Evolutionary conservation across 2,329 filamentous ascomycete species (phyloP), one percentile per base, ranked within the genome.

Genomic region (Fusarium lyarnte): DNA sequence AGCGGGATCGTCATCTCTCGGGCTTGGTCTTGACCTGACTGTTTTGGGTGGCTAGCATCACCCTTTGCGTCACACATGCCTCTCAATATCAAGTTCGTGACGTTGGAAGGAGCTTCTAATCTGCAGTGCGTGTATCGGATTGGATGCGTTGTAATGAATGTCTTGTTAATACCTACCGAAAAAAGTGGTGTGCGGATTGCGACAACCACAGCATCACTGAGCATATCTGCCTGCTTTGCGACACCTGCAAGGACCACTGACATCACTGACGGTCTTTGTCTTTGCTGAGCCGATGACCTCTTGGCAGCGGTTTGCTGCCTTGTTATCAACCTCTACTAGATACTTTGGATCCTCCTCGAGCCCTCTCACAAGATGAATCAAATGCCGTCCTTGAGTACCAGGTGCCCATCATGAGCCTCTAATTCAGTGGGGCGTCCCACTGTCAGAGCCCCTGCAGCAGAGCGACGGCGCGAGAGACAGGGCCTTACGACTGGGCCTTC

Each of bases 301-400:
- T 73, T 75, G 63, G 65, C 55, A 70, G 57, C 60, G 46, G 39
- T 74, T 71, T 59, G 31, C 29, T 46, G 31, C 54, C 53, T 63
- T 60, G 45, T 66, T 49, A 11, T 17, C 41, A 38, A 39, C 23
- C 42, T 45, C 36, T 47, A 33, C 35, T 36, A 25, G 25, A 5
- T 25, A 29, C 38, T 45, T 42, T 45, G 47, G 46, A 51, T 43
- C 55, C 66, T 27, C 52, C 39, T 33, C 25, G 27, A 31, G 31
- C 31, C 47, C 47, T 36, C 31, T 52, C 29, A 41, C 43, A 60
- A 23, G n/a, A 55, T 59, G 45, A 63, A 25, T 59, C 49, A 73
- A 59, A 47, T 72, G 63, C 63, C 71, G 57, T 45, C 54, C 42
- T 61, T 39, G 25, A 65, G 42, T 49, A 43, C 41, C 41, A 64